Evolutionary conservation across 495 filamentous ascomycete genomes (phyloP), one percentile per base, ranked within the genome.

Genomic region (Lasiosphaeris hirsuta): DNA sequence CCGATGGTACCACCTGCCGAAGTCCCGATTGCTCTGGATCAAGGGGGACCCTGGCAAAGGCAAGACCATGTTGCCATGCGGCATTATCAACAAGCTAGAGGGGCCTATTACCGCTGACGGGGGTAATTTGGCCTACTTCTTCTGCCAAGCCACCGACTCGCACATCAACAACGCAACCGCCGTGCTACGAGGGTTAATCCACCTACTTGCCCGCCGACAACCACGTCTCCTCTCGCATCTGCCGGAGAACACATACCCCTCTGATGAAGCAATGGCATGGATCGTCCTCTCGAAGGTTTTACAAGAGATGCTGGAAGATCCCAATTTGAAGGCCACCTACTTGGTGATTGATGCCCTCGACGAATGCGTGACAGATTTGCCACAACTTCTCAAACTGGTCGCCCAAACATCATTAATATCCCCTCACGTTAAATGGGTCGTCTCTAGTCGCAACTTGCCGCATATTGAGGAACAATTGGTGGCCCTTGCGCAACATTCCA

Each of bases 311-410:
- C 43, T 78, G 42, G 38, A 68, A 40, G 72, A 75, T 49, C 55
- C 60, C 13, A 57, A 35, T 38, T 37, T 72, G 11, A 30, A 58
- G 3, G 53, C 9, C 3, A 58, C 69, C 3, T 74, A 62, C 56
- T 41, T 78, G 8, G 54, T 81, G 0, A 66, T 81, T 50, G 80
- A 82, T 60, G 80, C 77, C 5, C 71, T 82, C 5, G 76, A 81
- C 60, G 80, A 82, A 63, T 81, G 76, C 49, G 59, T 55, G 5
- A 51, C 36, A 5, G 69, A 62, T 30, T 52, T 65, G 46, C 14
- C 41, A 6, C 23, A 66, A 9, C 65, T 78, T 51, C 63, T 77
- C 61, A 11, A 66, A 8, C 49, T 77, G 18, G 66, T 78, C 15
- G 40, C 52, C 33, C 30, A 53, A n/a, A 61, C 46, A 10, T 61